Conservation (phyloP, 139 green algal species). For the Tetradesmus obliquus region DNA sequence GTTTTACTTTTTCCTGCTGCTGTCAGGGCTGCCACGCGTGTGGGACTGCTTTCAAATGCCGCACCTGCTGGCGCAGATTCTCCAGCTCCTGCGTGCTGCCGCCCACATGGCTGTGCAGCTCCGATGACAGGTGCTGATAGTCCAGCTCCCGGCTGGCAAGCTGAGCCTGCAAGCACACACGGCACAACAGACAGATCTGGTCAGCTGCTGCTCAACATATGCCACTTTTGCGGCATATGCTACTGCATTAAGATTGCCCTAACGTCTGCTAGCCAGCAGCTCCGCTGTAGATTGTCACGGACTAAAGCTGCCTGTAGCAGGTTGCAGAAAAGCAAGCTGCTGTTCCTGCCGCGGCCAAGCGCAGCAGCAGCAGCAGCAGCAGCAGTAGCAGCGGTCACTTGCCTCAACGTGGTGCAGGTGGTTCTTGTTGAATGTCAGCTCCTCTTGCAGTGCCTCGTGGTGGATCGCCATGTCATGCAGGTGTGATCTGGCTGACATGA, state of each 20-base stretch:
- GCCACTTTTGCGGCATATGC: no score
- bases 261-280: no score
- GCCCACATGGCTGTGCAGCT: not conserved
- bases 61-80: slow-evolving; percentile 23
- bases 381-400: not conserved
- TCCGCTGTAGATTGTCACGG: no score
- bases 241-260: no score
- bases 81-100: slow-evolving; percentile 11
- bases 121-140: not conserved
- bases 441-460: slow-evolving; percentile 17
- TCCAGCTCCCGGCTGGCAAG: slow-evolving; percentile 21
- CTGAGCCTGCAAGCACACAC: not conserved
- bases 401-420: slow-evolving; percentile 39
- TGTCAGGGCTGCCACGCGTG: not conserved
- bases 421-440: slow-evolving; percentile 37
- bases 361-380: not conserved
- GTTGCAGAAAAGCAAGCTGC: no score
- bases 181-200: not conserved
- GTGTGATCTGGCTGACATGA: not conserved
- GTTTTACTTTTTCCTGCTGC: not conserved
- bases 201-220: not conserved
- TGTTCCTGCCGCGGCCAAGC: no score
- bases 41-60: not conserved
- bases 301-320: no score
- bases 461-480: slow-evolving; percentile 8